Percentiles rank a stretch among this genome's conserved stretches.
Evolutionary conservation across 2,329 filamentous ascomycete species (phyloP).

Genomic region (Ilyonectria destructans): DNA sequence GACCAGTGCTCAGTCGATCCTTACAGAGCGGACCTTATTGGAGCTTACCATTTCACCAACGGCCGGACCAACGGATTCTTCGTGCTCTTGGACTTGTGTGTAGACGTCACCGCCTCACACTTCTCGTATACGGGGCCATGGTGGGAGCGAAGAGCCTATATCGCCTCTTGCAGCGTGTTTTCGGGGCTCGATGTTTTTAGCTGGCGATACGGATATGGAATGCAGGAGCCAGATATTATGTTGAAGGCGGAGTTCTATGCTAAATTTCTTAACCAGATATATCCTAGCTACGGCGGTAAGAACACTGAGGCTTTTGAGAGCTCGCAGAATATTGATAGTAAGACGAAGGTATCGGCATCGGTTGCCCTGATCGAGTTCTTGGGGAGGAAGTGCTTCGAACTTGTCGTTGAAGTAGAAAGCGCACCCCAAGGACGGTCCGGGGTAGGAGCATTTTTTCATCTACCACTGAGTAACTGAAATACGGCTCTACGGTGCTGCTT

Average conservation of each 20-base stretch:
- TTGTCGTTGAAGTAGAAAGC: background rate
- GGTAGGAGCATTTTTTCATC: too few species aligned
- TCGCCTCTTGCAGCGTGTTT: background rate
- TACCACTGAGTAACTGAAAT: too few species aligned
- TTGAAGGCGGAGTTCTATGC: background rate
- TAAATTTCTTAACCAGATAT: background rate
- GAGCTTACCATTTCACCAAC: background rate
- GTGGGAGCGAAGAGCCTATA: background rate
- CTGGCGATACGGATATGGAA: too few species aligned
- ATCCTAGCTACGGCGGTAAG: background rate
- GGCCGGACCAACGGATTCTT: background rate
- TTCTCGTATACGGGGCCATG: background rate
- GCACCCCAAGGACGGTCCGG: too few species aligned
- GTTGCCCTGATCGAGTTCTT: background rate
- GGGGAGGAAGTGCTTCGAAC: background rate
- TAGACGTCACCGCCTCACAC: background rate
- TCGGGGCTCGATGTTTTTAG: background rate
- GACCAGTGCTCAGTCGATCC: background rate
- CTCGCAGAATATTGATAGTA: background rate
- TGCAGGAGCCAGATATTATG: background rate
- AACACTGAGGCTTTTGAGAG: background rate
- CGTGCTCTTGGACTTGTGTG: background rate
- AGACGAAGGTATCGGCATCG: background rate
- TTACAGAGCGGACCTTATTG: background rate
- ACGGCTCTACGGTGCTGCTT: too few species aligned